Evolutionary conservation across 768 basidiomycete species (phyloP).

Genomic region (Suillus tomentosus): DNA sequence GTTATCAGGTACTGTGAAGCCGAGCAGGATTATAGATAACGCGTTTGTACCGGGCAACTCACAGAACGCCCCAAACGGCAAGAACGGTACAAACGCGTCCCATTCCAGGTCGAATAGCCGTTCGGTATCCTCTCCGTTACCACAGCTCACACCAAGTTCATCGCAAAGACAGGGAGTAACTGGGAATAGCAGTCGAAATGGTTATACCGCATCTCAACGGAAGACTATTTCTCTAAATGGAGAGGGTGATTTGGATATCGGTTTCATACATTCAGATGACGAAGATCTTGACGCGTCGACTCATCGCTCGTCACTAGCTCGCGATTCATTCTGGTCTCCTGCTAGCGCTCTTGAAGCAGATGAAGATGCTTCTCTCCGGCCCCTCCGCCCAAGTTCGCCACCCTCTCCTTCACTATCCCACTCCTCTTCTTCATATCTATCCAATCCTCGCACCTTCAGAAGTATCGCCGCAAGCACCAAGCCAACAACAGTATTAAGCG

Average conservation of each 20-base stretch:
- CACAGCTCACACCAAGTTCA: constrained; percentile 20
- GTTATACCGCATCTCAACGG: constrained; percentile 37
- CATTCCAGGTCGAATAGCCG: constrained; percentile 29
- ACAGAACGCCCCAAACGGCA: constrained; percentile 20
- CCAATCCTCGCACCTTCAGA: constrained; percentile 77
- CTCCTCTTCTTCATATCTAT: constrained; percentile 82
- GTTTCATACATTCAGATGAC: constrained; percentile 38
- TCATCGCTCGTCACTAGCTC: constrained; percentile 60
- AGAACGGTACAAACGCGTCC: constrained; percentile 13
- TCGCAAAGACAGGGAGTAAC: constrained; percentile 30
- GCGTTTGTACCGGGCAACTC: constrained; percentile 13
- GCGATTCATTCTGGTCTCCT: constrained; percentile 81
- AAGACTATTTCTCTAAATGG: constrained; percentile 70
- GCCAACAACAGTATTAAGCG: constrained; percentile 90
- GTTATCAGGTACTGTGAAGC: constrained; percentile 66
- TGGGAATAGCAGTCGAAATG: constrained; percentile 18
- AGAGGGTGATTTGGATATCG: constrained; percentile 46
- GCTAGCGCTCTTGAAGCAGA: constrained; percentile 80
- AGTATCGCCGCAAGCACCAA: constrained; percentile 89
- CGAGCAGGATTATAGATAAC: constrained; percentile 48
- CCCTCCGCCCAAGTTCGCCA: constrained; percentile 84
- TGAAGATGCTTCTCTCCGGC: constrained; percentile 91
- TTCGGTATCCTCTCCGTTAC: constrained; percentile 32
- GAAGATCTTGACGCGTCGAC: constrained; percentile 49
- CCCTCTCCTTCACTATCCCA: constrained; percentile 85